phyloP scores from a whole-genome alignment of 768 basidiomycete species.

The Kwoniella europaea region DNA sequence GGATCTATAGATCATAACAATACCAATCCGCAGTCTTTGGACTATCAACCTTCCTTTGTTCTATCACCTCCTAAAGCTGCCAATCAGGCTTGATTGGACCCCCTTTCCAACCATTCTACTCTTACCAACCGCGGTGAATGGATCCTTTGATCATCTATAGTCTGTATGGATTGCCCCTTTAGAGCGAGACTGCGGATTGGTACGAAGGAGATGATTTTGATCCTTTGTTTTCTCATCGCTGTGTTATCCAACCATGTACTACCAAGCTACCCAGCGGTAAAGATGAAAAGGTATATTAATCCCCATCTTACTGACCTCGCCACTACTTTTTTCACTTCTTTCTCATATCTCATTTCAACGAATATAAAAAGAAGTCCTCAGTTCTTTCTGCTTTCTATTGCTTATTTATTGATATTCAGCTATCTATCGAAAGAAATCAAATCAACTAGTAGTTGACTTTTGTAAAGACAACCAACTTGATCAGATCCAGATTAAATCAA shows the following conservation, averaged over 20 bases:
- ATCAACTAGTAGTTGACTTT: constrained; percentile 7
- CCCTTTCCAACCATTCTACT: neutral
- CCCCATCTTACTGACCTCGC: constrained; percentile 6
- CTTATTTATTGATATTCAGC: neutral
- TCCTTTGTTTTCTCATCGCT: constrained; percentile 20
- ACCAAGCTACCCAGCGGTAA: neutral
- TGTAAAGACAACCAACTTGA: constrained; percentile 5
- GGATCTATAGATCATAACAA: neutral
- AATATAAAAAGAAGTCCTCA: neutral
- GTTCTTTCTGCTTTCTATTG: neutral
- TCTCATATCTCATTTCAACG: constrained; percentile 2
- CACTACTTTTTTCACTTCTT: constrained; percentile 7
- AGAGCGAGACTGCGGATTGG: constrained; percentile 6
- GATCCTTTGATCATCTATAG: neutral
- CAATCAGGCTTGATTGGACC: neutral
- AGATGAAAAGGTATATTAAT: constrained; percentile 16
- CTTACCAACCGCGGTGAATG: neutral
- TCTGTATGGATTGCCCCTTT: neutral
- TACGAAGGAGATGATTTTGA: neutral
- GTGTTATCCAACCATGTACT: neutral
- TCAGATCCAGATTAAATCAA: neutral
- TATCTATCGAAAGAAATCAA: neutral
- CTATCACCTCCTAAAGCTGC: neutral
- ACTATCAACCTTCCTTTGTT: constrained; percentile 2
- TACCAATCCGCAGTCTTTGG: neutral